Percentiles rank a stretch among this genome's conserved stretches.
phyloP scores from a whole-genome alignment of 768 basidiomycete species.

The Guyanaporus albipodus region DNA sequence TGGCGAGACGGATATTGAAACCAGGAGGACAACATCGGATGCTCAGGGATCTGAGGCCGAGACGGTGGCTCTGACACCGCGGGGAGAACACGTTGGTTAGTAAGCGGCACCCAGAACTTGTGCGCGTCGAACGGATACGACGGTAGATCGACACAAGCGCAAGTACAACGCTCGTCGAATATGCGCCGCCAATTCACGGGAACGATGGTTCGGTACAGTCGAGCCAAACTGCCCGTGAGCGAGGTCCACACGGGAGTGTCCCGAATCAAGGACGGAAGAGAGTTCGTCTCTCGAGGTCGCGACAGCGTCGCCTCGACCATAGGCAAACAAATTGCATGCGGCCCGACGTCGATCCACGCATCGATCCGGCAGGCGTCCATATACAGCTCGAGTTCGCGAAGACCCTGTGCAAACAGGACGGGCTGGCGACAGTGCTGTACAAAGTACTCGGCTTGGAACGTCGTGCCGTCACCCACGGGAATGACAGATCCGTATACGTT shows the following conservation, averaged over 20 bases:
- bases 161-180: constrained; percentile 43
- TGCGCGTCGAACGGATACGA: constrained; percentile 57
- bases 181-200: constrained; percentile 52
- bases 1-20: constrained; percentile 37
- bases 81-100: constrained; percentile 23
- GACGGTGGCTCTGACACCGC: neutral
- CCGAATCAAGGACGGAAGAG: constrained; percentile 51
- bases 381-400: constrained; percentile 38
- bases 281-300: constrained; percentile 31
- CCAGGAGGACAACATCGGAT: constrained; percentile 40
- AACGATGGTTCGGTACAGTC: constrained; percentile 42
- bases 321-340: constrained; percentile 54
- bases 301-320: constrained; percentile 42
- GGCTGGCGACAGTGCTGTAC: constrained; percentile 55
- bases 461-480: constrained; percentile 44
- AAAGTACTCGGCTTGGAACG: constrained; percentile 53
- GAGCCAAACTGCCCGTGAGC: constrained; percentile 43
- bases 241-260: constrained; percentile 42
- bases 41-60: constrained; percentile 18
- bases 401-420: constrained; percentile 49
- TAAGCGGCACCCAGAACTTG: constrained; percentile 54
- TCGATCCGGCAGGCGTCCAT: constrained; percentile 29
- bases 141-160: constrained; percentile 50
- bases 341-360: constrained; percentile 66
- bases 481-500: constrained; percentile 55